phyloP scores from a whole-genome alignment of 129 eudicot genomes.

The Daucus carota region DH1_v3.0 NC_030381.2:2086501-2087000 shows the following conservation, averaged over 20 bases:
- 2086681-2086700: conserved; percentile 20
- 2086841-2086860: conserved; percentile 32
- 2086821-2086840: conserved; percentile 35
- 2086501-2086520: conserved; percentile 18
- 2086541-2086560: conserved; percentile 36
- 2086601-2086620: conserved; percentile 32
- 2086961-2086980: conserved; percentile 14
- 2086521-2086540: conserved; percentile 55
- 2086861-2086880: conserved; percentile 17
- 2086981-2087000: conserved; percentile 54
- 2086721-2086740: conserved; percentile 25
- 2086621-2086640: conserved; percentile 24
- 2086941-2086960: conserved; percentile 34
- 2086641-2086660: conserved; percentile 27
- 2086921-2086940: conserved; percentile 22
- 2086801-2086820: conserved; percentile 21
- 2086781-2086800: conserved; percentile 19
- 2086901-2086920: conserved; percentile 7
- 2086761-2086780: conserved; percentile 13
- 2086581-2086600: conserved; percentile 25
- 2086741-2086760: conserved; percentile 3
- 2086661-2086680: conserved; percentile 17
- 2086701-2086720: conserved; percentile 19
- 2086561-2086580: conserved; percentile 31
- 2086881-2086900: conserved; percentile 11